Evolutionary conservation across 495 filamentous ascomycete genomes (phyloP), one percentile per base, ranked within the genome.

Genomic region (Parachaetomium inaequale): DNA sequence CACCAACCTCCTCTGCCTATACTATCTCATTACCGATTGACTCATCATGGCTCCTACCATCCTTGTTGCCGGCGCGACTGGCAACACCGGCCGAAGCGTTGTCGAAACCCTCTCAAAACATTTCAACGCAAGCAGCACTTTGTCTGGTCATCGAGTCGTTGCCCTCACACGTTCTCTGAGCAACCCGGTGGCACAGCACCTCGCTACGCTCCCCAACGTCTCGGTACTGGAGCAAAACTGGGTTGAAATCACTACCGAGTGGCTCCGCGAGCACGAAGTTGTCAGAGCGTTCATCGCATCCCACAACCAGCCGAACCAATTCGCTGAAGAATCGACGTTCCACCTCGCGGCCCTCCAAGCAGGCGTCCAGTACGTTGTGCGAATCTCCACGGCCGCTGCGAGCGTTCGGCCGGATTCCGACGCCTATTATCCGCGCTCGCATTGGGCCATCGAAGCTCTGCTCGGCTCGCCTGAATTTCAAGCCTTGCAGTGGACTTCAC

Each of bases 401-500:
- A 78, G 76, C 42, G 78, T 80, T 8, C 68, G 66, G 28, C 76
- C 78, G 6, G 74, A 79, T 60, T 71, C 46, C 40, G 25, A 25
- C 14, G 70, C 72, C 7, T 79, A 78, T 63, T 81, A 81, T 55
- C 29, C 77, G 21, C 78, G 79, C 34, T 19, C 63, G 1, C 79
- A 81, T 54, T 81, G 79, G 78, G 79, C 79, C 0, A 75, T 81
- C 50, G 79, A 80, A 65, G 29, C 70, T 29, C 63, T 81, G 2
- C 69, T 81, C 4, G 45, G 52, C 49, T 69, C 77, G 19, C 72
- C 74, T 0, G 73, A 78, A 49, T 79, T 79, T 63, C 52, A 26
- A n/a, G 42, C 29, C 31, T 32, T 81, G 51, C 71, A 79, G 52
- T 81, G 78, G 79, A 78, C 79, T 0, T 80, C 79, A 1, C 74